Evolutionary conservation across 139 green algal species (phyloP).

Genomic region (Chloropicon primus): DNA sequence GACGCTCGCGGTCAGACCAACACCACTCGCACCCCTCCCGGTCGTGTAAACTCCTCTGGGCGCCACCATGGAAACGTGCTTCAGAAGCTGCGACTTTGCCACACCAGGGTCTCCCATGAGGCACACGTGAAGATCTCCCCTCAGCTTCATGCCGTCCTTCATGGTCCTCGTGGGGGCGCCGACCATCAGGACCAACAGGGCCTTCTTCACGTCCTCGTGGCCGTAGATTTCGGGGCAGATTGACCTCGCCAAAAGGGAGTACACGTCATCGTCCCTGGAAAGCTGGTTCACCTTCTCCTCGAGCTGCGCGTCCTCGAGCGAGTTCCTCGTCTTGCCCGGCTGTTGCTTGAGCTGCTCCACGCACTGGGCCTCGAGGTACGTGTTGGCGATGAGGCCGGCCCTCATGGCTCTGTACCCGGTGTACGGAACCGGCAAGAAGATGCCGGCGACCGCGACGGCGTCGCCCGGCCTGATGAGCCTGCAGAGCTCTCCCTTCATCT

Average conservation of each 20-base stretch:
- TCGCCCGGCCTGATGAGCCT: slow-evolving; percentile 72
- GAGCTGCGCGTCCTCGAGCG: neutral
- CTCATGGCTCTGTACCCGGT: slow-evolving; percentile 34
- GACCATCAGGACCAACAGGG: slow-evolving; percentile 91
- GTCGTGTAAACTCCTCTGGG: slow-evolving; percentile 90
- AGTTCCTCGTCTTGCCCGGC: neutral
- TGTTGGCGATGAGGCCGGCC: slow-evolving; percentile 68
- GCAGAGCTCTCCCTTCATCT: slow-evolving; percentile 75
- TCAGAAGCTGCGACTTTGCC: slow-evolving; percentile 84
- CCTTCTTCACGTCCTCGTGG: slow-evolving; percentile 88
- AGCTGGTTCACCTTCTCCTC: slow-evolving; percentile 5
- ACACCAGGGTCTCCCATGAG: slow-evolving; percentile 98
- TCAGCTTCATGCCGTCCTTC: slow-evolving; percentile 86
- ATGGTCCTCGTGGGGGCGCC: slow-evolving; percentile 60
- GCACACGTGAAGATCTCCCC: slow-evolving; percentile 90
- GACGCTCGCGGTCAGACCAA: slow-evolving; percentile 89
- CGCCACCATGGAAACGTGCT: slow-evolving; percentile 33
- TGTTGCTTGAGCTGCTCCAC: slow-evolving; percentile 62
- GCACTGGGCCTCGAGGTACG: slow-evolving; percentile 72
- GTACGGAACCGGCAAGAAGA: slow-evolving; percentile 81
- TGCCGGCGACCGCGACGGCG: slow-evolving; percentile 60
- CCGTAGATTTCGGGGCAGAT: slow-evolving; percentile 89
- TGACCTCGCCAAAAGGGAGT: slow-evolving; percentile 52
- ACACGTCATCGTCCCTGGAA: slow-evolving; percentile 47
- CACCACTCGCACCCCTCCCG: slow-evolving; percentile 81